phyloP scores from a whole-genome alignment of 768 basidiomycete species.

The Pleurotus giganteus region DNA sequence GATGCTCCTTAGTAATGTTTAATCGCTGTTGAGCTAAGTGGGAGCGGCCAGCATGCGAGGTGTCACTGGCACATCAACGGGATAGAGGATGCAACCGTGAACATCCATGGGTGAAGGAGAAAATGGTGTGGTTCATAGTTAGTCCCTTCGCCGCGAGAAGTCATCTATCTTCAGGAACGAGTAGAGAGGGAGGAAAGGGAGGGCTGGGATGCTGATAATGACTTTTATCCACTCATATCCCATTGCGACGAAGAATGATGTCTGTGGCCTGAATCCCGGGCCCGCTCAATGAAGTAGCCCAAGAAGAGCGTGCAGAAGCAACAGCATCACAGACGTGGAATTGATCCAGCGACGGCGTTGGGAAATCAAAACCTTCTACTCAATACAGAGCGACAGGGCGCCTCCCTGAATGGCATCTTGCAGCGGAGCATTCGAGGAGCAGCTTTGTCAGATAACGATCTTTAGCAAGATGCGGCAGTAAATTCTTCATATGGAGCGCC shows the following conservation, averaged over 20 bases:
- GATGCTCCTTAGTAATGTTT: no score
- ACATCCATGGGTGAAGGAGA: conserved; percentile 82
- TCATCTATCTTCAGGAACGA: conserved; percentile 99
- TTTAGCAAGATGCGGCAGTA: conserved; percentile 95
- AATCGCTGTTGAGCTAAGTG: no score
- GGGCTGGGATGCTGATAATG: conserved; percentile 92
- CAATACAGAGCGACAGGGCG: conserved; percentile 95
- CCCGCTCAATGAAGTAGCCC: background rate
- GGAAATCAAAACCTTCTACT: conserved; percentile 90
- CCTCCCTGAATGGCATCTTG: conserved; percentile 96
- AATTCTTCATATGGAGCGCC: conserved; percentile 98
- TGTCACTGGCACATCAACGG: no score
- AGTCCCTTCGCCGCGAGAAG: conserved; percentile 91
- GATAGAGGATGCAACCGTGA: no score
- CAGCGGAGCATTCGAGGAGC: conserved; percentile 86
- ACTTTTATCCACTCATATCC: conserved; percentile 99
- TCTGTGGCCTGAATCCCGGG: conserved; percentile 94
- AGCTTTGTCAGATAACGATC: conserved; percentile 98
- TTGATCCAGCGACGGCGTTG: conserved; percentile 99
- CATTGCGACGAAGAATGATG: conserved; percentile 92
- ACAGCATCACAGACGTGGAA: conserved; percentile 99
- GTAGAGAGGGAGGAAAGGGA: conserved; percentile 90
- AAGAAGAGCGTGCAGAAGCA: conserved; percentile 67
- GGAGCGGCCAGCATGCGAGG: no score
- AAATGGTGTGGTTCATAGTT: conserved; percentile 72